Base-by-base conservation (phyloP, 768 basidiomycete species). In the Trametes meyenii region DNA sequence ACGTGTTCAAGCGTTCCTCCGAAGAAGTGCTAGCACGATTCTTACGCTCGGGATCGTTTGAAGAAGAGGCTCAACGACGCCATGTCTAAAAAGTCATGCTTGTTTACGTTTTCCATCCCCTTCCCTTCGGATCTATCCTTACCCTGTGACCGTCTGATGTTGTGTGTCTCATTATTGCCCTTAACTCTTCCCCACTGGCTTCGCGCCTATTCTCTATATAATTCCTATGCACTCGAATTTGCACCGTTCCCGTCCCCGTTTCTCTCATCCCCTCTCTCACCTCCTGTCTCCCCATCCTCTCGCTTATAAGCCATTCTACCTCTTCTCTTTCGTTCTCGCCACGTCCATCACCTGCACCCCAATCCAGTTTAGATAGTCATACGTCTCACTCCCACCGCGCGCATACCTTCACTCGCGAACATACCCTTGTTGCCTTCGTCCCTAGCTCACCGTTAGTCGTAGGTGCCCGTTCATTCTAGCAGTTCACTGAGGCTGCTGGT, bases 11-110 rank as follows among this genome's bases (percentile, higher is more conserved):
- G 73, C 85, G 84, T 53, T 89, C 89, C 14, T 94, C 92, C 2
- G 93, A 96, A 72, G 90, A 95, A 67, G 92, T 94, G 24, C 79
- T 96, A 29, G 85, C 89, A 11, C 80, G 90, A 50, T 94, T 96
- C 74, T 76, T 94, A 77, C 88, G 84, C 69, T 87, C 89, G 83
- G 85, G 88, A 21, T 83, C 87, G 50, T 88, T 84, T 81, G 88
- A 85, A 26, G 84, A 85, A 50, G 71, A 69, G 45, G 63, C 57
- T 11, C 61, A 66, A 36, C 50, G 52, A 21, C 67, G 57, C 48
- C 61, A 58, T 55, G 60, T 66, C n/a, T 67, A 51, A 64, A 13
- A 21, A 6, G 13, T 13, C 29, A 3, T 40, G 39, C 12, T 12
- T n/a, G 14, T n/a, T 21, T 23, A 6, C 21, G 8, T 23, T 4